These are phyloP conservation scores for Russula abietina DNA, from an alignment of 768 basidiomycete species.

Conservation along the genomic window DNA sequence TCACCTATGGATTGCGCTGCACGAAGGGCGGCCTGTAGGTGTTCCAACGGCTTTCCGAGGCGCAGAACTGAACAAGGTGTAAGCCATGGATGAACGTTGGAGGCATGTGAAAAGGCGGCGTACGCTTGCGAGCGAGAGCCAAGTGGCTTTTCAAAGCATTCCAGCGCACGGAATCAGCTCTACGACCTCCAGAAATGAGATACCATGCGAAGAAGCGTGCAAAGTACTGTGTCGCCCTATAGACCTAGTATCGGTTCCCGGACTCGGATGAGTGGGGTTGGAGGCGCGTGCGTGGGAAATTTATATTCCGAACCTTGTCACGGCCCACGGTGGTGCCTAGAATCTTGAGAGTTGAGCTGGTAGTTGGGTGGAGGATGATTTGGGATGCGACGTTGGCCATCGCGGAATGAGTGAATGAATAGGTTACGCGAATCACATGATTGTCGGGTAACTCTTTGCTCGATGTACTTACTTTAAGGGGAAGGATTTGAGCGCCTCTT, in stretches of 20 bases:
- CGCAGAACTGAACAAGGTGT: slow-evolving; percentile 63
- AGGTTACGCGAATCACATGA: slow-evolving; percentile 17
- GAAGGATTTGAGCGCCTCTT: neutral
- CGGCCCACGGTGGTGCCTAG: slow-evolving; percentile 78
- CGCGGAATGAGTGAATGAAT: neutral
- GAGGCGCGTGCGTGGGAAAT: neutral
- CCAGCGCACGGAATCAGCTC: slow-evolving; percentile 68
- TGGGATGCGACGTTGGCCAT: slow-evolving; percentile 56
- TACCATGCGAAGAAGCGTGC: slow-evolving; percentile 86
- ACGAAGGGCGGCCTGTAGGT: slow-evolving; percentile 83
- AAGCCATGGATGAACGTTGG: neutral
- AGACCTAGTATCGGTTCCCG: slow-evolving; percentile 49
- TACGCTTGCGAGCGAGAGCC: slow-evolving; percentile 80
- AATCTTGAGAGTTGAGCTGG: slow-evolving; percentile 71
- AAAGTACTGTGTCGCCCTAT: slow-evolving; percentile 87
- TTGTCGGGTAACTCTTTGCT: neutral
- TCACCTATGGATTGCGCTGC: slow-evolving; percentile 52
- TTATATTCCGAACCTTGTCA: slow-evolving; percentile 64
- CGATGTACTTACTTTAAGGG: neutral
- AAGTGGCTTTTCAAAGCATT: slow-evolving; percentile 81
- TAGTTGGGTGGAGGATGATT: slow-evolving; percentile 76
- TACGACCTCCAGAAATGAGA: slow-evolving; percentile 61
- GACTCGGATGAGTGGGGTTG: neutral
- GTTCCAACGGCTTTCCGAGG: slow-evolving; percentile 89
- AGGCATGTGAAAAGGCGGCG: slow-evolving; percentile 6